These are phyloP conservation scores for Bonnemaisonia californica DNA, from an alignment of 31 red algal genomes.

Conservation along the genomic window DNA sequence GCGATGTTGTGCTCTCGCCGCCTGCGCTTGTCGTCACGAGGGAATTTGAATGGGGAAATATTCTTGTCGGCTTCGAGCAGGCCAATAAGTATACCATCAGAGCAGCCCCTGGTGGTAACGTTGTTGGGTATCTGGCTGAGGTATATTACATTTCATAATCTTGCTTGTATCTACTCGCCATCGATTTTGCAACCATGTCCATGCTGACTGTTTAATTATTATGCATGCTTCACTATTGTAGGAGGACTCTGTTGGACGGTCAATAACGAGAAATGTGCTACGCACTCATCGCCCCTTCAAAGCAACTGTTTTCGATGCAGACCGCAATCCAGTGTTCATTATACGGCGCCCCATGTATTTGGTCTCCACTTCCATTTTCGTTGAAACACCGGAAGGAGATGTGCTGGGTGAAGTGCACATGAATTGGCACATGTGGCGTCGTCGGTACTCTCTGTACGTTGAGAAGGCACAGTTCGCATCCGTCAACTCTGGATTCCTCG, in stretches of 20 bases:
- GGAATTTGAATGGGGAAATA: conserved; percentile 94
- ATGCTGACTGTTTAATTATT: too few species aligned
- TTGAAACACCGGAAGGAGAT: conserved; percentile 71
- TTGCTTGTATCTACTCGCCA: too few species aligned
- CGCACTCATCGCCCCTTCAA: conserved; percentile 91
- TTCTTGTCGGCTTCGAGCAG: conserved; percentile 96
- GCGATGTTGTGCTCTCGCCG: conserved; percentile 64
- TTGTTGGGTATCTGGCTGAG: conserved; percentile 93
- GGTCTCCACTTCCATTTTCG: conserved; percentile 81
- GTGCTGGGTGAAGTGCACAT: conserved; percentile 86
- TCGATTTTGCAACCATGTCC: too few species aligned
- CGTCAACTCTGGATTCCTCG: conserved; percentile 80
- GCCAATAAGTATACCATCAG: conserved; percentile 94
- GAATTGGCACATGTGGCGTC: conserved; percentile 93
- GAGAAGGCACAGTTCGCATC: conserved; percentile 84
- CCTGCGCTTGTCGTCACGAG: conserved; percentile 91
- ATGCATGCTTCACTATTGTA: too few species aligned
- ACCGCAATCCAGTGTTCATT: conserved; percentile 59
- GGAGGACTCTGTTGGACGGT: conserved; percentile 69
- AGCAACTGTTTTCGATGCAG: conserved; percentile 85
- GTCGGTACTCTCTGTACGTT: conserved; percentile 85
- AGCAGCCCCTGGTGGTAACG: conserved; percentile 79
- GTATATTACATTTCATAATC: too few species aligned
- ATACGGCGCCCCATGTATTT: conserved; percentile 82
- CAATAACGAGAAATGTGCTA: conserved; percentile 72